phyloP scores from a whole-genome alignment of 2,329 filamentous ascomycete species.

The Colletotrichum shisoi region DNA sequence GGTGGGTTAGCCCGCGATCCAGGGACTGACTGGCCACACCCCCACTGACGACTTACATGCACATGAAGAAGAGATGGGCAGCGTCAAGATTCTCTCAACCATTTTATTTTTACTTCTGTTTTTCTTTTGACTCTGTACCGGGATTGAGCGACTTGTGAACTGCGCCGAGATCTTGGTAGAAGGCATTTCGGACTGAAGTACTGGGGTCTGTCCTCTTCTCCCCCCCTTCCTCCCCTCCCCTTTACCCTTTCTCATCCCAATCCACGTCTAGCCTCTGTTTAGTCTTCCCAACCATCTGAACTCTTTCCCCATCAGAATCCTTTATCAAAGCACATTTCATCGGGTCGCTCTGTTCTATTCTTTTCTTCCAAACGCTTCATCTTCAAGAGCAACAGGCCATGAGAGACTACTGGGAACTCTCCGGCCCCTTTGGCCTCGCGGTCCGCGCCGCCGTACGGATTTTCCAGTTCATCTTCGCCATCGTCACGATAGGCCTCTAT shows the following conservation, averaged over 20 bases:
- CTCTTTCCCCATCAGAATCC: neutral
- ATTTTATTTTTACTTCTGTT: neutral
- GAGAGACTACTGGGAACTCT: constrained; percentile 35
- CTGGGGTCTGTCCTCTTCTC: neutral
- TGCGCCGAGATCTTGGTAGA: neutral
- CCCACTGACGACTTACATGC: constrained; percentile 28
- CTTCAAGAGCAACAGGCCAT: neutral
- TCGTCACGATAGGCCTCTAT: constrained; percentile 31
- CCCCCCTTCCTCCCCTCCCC: neutral
- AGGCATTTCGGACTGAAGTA: neutral
- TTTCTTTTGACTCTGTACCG: neutral
- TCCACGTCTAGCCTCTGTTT: constrained; percentile 2
- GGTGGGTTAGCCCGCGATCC: constrained; percentile 6
- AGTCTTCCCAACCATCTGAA: neutral
- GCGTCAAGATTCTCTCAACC: neutral
- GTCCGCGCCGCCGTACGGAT: constrained; percentile 26
- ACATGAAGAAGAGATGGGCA: neutral
- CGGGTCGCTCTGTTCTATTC: neutral
- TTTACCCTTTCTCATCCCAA: neutral
- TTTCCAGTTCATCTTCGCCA: constrained; percentile 35
- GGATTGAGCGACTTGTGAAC: neutral
- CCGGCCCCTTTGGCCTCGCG: constrained; percentile 27
- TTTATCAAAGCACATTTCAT: neutral
- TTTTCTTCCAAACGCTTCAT: neutral
- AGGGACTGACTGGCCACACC: neutral